Conservation (phyloP, 305 asterid species). For the Rubia balearica region DNA sequence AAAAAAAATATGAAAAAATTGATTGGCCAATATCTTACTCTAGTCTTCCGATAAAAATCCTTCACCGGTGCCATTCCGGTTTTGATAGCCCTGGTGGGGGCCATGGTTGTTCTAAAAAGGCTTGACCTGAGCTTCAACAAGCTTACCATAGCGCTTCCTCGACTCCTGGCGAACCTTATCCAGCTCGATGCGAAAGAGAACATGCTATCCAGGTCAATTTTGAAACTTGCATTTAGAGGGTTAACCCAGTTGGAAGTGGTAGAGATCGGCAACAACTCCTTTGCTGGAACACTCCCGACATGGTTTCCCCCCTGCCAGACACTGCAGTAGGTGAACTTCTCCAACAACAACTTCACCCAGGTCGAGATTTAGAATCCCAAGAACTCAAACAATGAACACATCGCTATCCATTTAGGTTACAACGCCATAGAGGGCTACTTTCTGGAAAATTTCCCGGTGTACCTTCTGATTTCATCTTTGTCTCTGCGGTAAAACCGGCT, state of each 20-base stretch:
- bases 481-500: constrained; percentile 60
- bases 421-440: constrained; percentile 49
- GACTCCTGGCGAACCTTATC: constrained; percentile 55
- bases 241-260: constrained; percentile 52
- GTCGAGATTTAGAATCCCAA: constrained; percentile 34
- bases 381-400: constrained; percentile 39
- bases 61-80: too few species aligned
- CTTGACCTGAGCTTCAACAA: constrained; percentile 75
- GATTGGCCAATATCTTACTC: too few species aligned
- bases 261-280: constrained; percentile 62
- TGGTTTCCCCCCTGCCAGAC: constrained; percentile 71
- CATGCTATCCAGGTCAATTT: constrained; percentile 50
- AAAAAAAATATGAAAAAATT: too few species aligned
- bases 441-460: constrained; percentile 46
- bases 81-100: too few species aligned
- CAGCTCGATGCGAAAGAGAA: constrained; percentile 63
- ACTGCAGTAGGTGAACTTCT: constrained; percentile 61
- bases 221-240: constrained; percentile 38
- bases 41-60: too few species aligned
- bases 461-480: constrained; percentile 52
- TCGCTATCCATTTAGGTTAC: constrained; percentile 70
- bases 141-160: constrained; percentile 58
- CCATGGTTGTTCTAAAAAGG: constrained; percentile 39
- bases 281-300: constrained; percentile 42
- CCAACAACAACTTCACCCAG: constrained; percentile 47